Evolutionary conservation across 495 filamentous ascomycete genomes (phyloP), one percentile per base, ranked within the genome.

Genomic region (Penicillium canescens): DNA sequence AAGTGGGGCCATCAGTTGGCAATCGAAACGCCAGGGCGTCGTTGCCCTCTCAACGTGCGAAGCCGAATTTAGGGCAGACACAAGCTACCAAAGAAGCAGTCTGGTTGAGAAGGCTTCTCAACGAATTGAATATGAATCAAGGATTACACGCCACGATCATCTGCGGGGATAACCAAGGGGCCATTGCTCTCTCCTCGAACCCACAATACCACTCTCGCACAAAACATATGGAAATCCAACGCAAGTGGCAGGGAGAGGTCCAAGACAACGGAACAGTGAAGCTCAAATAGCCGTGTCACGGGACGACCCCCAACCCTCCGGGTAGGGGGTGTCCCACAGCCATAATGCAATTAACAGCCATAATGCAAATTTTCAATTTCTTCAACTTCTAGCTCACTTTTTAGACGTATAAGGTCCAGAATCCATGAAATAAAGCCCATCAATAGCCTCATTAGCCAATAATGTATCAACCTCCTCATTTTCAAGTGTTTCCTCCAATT

Each of bases 61-160:
- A n/a, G n/a, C n/a, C 9, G 71, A 77, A 55, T 78, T 68, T 76
- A 6, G 68, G 45, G 23, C 40, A 60, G 23, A 72, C 53, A 21
- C 42, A 71, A 52, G 72, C 68, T 35, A 65, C 59, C 6, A 75
- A 74, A 59, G 73, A 77, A 58, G 61, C 69, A 3, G 63, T 76
- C 23, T 75, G 65, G 66, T 44, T 77, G 33, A 40, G 54, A 57
- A 64, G 54, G 37, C 54, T 75, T 8, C 61, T 72, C 13, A 55
- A 61, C 38, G 64, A 71, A 42, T 46, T 71, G 12, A 60, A 63
- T 26, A 55, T 56, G 40, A 40, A 35, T 26, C 36, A 66, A 44
- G 59, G 49, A 28, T 46, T 31, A 54, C 21, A 26, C 18, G 49
- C 47, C 16, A 63, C 46, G 44, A 62, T 61, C 16, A 55, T 59